Evolutionary conservation across 257 asterid species (phyloP).

Genomic region (Lantana camara): DNA sequence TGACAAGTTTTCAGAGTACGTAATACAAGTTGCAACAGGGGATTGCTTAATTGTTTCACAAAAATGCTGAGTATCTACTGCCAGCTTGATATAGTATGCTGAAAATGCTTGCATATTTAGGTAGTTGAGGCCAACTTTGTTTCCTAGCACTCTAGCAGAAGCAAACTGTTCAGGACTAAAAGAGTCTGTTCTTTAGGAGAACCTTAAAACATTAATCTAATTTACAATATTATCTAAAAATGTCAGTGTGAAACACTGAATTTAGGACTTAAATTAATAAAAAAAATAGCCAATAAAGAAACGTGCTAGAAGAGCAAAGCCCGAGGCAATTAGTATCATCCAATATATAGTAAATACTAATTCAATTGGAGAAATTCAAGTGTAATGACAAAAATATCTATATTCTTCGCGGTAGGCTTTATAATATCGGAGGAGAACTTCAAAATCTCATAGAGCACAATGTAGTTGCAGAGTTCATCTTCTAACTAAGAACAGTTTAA

Average conservation of each 20-base stretch:
- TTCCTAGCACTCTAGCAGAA: constrained; percentile 16
- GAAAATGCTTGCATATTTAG: constrained; percentile 6
- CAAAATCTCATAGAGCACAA: constrained; percentile 82
- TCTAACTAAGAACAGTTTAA: constrained; percentile 47
- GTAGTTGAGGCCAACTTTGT: constrained; percentile 18
- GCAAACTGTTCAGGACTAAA: neutral
- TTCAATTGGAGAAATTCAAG: constrained; percentile 1
- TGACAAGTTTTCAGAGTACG: constrained; percentile 8
- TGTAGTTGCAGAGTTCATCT: constrained; percentile 73
- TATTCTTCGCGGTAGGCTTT: constrained; percentile 55
- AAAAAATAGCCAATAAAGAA: constrained; percentile 64
- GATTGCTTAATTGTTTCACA: neutral
- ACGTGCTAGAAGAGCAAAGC: constrained; percentile 76
- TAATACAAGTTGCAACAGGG: neutral
- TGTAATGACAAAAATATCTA: constrained; percentile 23
- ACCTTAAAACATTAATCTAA: too few species aligned
- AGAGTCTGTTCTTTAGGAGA: too few species aligned
- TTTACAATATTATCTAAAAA: too few species aligned
- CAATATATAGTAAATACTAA: neutral
- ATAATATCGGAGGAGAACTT: constrained; percentile 70
- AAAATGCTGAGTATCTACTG: constrained; percentile 10
- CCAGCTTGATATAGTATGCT: constrained; percentile 19
- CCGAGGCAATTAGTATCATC: constrained; percentile 71
- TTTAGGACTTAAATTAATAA: too few species aligned
- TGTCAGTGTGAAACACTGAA: too few species aligned